Conservation (phyloP, 1,284 basidiomycete species). For the Caloboletus inedulis region DNA sequence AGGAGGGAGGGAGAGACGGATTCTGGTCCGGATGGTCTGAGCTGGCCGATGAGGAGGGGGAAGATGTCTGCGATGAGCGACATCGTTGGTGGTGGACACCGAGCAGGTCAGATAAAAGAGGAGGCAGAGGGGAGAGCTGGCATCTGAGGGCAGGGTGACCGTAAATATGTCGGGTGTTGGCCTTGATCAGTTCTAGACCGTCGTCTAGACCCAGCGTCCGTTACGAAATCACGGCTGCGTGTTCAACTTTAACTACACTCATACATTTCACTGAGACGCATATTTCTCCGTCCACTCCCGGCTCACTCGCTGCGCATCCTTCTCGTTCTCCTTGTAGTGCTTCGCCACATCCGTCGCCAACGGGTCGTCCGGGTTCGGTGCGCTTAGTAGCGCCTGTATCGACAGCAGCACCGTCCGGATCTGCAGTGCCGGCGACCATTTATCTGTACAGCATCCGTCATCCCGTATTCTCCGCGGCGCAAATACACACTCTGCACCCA, state of each 20-base stretch:
- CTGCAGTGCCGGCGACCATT: constrained; percentile 98
- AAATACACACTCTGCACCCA: constrained; percentile 30
- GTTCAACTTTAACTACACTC: not conserved
- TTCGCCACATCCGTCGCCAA: constrained; percentile 97
- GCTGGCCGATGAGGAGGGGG: constrained; percentile 33
- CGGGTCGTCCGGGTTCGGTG: constrained; percentile 99
- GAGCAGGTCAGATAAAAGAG: not conserved
- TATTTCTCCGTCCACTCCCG: constrained; percentile 91
- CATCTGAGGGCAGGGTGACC: not conserved
- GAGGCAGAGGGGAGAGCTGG: not conserved
- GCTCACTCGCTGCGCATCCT: constrained; percentile 85
- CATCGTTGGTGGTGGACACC: constrained; percentile 12
- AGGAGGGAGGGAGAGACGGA: constrained; percentile 18
- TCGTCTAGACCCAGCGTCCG: constrained; percentile 7
- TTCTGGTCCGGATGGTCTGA: constrained; percentile 9
- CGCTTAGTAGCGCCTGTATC: constrained; percentile 91
- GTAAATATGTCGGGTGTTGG: constrained; percentile 4
- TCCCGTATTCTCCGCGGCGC: not conserved
- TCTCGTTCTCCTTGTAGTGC: constrained; percentile 98
- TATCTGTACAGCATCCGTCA: constrained; percentile 55
- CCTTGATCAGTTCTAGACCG: constrained; percentile 21
- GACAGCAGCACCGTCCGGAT: constrained; percentile 97
- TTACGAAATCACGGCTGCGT: constrained; percentile 19
- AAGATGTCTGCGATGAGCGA: constrained; percentile 34
- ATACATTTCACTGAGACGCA: constrained; percentile 39